phyloP scores from a whole-genome alignment of 352 stramenopile species.

The Phytopythium boreale region DNA sequence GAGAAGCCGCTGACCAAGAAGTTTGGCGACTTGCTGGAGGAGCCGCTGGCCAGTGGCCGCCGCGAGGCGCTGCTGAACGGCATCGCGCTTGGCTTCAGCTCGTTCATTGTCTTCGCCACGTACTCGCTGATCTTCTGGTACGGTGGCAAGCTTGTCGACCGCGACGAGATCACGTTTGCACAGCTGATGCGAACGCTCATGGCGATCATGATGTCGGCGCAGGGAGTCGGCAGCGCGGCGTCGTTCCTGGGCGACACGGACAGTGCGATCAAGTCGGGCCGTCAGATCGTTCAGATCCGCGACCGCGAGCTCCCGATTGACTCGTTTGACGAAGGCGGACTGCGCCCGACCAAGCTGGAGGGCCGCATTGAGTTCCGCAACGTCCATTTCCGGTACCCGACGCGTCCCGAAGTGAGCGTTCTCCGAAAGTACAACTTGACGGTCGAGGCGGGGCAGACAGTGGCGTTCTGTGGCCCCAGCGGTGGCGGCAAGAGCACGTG shows the following conservation, averaged over 20 bases:
- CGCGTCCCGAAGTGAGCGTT: conserved; percentile 54
- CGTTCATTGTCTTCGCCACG: conserved; percentile 29
- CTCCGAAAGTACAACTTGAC: conserved; percentile 83
- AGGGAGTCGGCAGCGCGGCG: conserved; percentile 28
- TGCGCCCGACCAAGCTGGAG: conserved; percentile 8
- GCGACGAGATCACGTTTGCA: conserved; percentile 33
- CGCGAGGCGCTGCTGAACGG: conserved; percentile 30
- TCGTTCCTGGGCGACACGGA: conserved; percentile 23
- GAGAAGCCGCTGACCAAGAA: conserved; percentile 18
- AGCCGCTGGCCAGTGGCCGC: conserved; percentile 15
- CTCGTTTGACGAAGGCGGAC: conserved; percentile 14
- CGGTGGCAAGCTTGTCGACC: conserved; percentile 38
- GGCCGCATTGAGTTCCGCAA: conserved; percentile 52
- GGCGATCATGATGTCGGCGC: conserved; percentile 47
- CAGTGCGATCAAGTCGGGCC: conserved; percentile 27
- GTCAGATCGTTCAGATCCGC: background rate
- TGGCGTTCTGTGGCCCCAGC: conserved; percentile 40
- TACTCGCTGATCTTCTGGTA: conserved; percentile 62
- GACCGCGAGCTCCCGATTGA: conserved; percentile 8
- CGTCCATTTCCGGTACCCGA: conserved; percentile 80
- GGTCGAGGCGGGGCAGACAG: conserved; percentile 58
- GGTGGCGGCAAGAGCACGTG: conserved; percentile 49
- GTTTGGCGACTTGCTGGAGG: conserved; percentile 1
- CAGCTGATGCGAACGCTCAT: conserved; percentile 46
- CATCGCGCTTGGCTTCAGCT: conserved; percentile 65